Evolutionary conservation across 169 alveolate species (phyloP), one percentile per base, ranked within the genome.

Genomic region (Plasmodium ovale): DNA sequence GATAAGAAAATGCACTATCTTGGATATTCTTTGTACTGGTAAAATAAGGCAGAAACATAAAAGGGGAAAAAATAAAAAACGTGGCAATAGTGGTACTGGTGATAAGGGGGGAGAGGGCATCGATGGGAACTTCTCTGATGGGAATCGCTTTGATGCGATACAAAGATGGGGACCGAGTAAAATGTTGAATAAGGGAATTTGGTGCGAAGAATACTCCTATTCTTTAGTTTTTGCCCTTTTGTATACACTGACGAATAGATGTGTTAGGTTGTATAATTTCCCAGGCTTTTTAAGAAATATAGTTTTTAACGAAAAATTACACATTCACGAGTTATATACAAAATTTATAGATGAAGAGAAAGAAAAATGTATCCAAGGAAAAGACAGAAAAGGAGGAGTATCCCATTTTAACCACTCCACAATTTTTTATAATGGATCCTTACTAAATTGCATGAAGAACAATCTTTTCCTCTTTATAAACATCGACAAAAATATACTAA

Each of bases 401-500:
- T n/a, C 4, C 21, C 37, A 6, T n/a, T 12, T 14, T 3, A 49
- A 59, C 16, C n/a, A 59, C 14, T 39, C 88, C 9, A 74, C 31
- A 51, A 6, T 3, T 53, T 35, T 74, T 19, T 74, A 74, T 49
- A 74, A 39, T 49, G 44, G 27, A 1, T 16, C 42, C 51, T 74
- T 74, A 12, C 23, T 74, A 35, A 62, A 74, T 47, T 42, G 37
- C 10, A 31, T 74, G 2, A 74, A 74, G 60, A 53, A 74, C 35
- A 59, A 44, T 31, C 54, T 74, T 23, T 74, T 42, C 35, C 54
- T 74, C 23, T 74, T 39, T 37, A 62, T 74, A 0, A 74, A 74
- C 62, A 60, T 74, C 7, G 88, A 74, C 19, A 49, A 37, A n/a
- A 74, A 74, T 44, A 44, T 74, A 23, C 4, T 74, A 27, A 74